These are phyloP conservation scores for Pascua guehoae DNA, from an alignment of 1,284 basidiomycete species.

Conservation along the genomic window DNA sequence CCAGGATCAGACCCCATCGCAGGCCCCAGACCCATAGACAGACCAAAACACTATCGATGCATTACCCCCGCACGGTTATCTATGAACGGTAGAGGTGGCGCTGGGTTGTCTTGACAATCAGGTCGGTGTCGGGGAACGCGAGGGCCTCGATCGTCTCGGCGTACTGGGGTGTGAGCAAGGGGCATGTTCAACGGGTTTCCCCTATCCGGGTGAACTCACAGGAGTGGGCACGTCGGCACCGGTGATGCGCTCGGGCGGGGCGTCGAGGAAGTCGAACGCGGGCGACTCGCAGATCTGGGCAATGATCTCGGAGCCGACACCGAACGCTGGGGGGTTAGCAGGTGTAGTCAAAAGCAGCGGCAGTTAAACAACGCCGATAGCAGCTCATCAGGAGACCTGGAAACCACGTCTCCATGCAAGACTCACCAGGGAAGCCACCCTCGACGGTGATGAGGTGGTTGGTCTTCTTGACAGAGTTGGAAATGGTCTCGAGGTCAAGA, in stretches of 20 bases:
- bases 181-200: too few relatives aligned
- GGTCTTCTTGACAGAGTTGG: slow-evolving; percentile 95
- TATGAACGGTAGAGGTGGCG: slow-evolving; percentile 64
- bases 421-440: slow-evolving; percentile 82
- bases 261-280: slow-evolving; percentile 95
- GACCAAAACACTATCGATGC: too few relatives aligned
- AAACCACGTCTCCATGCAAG: neutral
- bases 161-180: slow-evolving; percentile 58
- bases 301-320: slow-evolving; percentile 96
- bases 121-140: slow-evolving; percentile 82
- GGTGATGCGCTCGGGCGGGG: slow-evolving; percentile 94
- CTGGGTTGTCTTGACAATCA: slow-evolving; percentile 87
- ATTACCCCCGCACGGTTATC: slow-evolving; percentile 1
- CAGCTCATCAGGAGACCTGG: too few relatives aligned
- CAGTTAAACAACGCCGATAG: neutral
- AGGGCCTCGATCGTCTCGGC: slow-evolving; percentile 81
- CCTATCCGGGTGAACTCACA: slow-evolving; percentile 56
- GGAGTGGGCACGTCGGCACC: slow-evolving; percentile 95
- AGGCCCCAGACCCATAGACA: too few relatives aligned
- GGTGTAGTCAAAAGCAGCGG: neutral
- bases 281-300: slow-evolving; percentile 94
- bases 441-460: slow-evolving; percentile 92
- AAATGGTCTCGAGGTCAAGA: slow-evolving; percentile 95
- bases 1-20: too few relatives aligned
- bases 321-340: slow-evolving; percentile 60